Evolutionary conservation across 805 yeast species (phyloP), one percentile per base, ranked within the genome.

Genomic region (Starmerella potacharoeniae): DNA sequence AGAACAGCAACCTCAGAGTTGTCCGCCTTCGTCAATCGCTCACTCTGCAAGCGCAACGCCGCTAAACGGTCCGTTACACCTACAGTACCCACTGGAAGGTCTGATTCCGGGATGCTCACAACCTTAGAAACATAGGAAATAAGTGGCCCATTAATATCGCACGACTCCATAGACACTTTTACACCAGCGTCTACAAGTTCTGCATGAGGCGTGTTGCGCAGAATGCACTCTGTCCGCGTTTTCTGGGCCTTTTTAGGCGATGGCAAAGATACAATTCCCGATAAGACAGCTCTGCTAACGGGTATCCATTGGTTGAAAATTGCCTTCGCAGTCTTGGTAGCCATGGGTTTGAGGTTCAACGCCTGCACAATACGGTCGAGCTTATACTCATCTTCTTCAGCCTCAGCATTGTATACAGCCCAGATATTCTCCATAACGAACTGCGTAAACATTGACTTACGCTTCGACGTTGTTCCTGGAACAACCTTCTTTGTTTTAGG

Each of bases 301-400:
- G 99, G 97, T 28, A 93, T 72, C 97, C 98, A 93, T 66, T 91
- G 97, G 1, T 88, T 80, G 80, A 91, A 81, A 4, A 93, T 77
- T 7, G 80, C 73, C 54, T 75, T 77, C 17, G 89, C 58, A n/a
- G 58, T 55, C 4, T 17, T 14, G 46, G 88, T 69, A 53, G 72
- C 74, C 58, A 80, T 82, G 47, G 81, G 74, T 59, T 82, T 83
- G 51, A 88, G 77, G 17, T 79, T 79, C 49, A 93, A 71, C 9
- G 93, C 79, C 42, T 72, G 74, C 10, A 86, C 82, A 53, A 93
- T 88, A 62, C 85, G 89, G 55, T 80, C 84, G 52, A 90, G 70
- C 58, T 80, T 80, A 49, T 83, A 95, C 22, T 76, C 74, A 66
- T 91, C 80, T 59, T 83, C 77, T 37, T 84, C 79, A 9, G 78